A percentile compares a stretch with the other conserved stretches of the same genome.
Evolutionary conservation across 2,329 filamentous ascomycete genomes (phyloP).

Genomic region (Phaeosphaeria sp.): DNA sequence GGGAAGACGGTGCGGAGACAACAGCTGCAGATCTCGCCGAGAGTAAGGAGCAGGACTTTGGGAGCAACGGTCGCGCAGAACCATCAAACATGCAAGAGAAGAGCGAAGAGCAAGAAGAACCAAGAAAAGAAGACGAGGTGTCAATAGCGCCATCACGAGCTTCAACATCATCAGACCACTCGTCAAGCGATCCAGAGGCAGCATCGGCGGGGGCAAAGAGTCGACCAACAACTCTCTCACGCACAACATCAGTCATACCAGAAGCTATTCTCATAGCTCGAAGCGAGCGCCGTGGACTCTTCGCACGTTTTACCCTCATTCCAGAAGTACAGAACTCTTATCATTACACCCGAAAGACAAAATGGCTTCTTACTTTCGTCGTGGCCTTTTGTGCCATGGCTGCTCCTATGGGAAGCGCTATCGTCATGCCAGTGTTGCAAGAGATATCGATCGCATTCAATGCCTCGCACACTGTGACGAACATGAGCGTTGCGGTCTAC

Average conservation of each 20-base stretch:
- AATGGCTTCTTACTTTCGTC: conserved; percentile 84
- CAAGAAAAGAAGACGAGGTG: conserved; percentile 20
- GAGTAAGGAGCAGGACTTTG: conserved; percentile 4
- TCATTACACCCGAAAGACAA: conserved; percentile 74
- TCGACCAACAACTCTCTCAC: conserved; percentile 27
- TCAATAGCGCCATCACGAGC: conserved; percentile 32
- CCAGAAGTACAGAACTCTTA: conserved; percentile 81
- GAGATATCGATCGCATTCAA: conserved; percentile 43
- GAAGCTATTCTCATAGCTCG: conserved; percentile 59
- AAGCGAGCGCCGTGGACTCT: conserved; percentile 70
- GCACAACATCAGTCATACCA: conserved; percentile 42
- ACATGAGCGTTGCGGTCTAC: conserved; percentile 50
- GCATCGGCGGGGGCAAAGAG: conserved; percentile 2
- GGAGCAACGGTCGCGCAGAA: not conserved
- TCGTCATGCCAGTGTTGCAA: conserved; percentile 69
- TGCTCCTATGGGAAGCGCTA: conserved; percentile 82
- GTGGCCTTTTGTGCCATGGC: conserved; percentile 78
- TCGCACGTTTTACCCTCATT: conserved; percentile 73
- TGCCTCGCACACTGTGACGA: conserved; percentile 44
- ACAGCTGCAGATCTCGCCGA: not conserved
- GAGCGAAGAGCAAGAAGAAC: conserved; percentile 4
- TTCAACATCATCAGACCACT: conserved; percentile 27
- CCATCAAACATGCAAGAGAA: conserved; percentile 16
- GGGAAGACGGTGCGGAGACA: not conserved
- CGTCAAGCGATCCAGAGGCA: conserved; percentile 12